Evolutionary conservation across 441 rosid genomes (phyloP), one percentile per base, ranked within the genome.

Genomic region (Gossypium lobatum): DNA sequence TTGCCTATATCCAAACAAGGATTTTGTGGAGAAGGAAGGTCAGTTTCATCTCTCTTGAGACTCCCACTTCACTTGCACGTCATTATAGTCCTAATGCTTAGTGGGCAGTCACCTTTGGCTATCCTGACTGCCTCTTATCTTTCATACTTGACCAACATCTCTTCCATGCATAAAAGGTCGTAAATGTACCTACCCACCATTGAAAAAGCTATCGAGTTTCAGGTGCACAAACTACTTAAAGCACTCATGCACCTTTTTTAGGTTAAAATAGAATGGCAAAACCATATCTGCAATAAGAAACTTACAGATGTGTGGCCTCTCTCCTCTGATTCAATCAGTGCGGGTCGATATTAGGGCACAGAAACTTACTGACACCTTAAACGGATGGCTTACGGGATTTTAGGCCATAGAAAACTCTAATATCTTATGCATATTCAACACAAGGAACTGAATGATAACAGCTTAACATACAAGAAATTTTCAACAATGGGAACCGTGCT

Each of bases 1-100:
- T 83, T 82, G 89, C 89, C 85, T 82, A 65, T 60, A 21, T 9
- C 75, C 81, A 65, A 73, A n/a, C 48, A 17, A 45, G 11, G 25
- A 39, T 9, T 39, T 39, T 39, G 46, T 8, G 46, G 13, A 39
- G 46, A 39, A 59, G 37, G 37, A 25, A 25, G 26, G 37, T 25
- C 48, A 42, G 48, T 42, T 42, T 42, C 13, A 42, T 9, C 48
- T 42, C 48, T 42, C 48, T 42, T 42, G 48, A 42, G 48, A 10
- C 48, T 42, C 48, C 14, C 48, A 42, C 48, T 42, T 42, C 48
- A 42, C 48, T 42, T 42, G 48, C 48, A 42, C 48, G 3, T 42
- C 13, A 10, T 42, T 1, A 55, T 2, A 50, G 34, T 55, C 73
- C 16, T 11, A 45, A 42, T 45, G 79, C 73, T 18, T 53, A 3